Evolutionary conservation across 163 green algal genomes (phyloP).

Genomic region (Prototheca cutis): DNA sequence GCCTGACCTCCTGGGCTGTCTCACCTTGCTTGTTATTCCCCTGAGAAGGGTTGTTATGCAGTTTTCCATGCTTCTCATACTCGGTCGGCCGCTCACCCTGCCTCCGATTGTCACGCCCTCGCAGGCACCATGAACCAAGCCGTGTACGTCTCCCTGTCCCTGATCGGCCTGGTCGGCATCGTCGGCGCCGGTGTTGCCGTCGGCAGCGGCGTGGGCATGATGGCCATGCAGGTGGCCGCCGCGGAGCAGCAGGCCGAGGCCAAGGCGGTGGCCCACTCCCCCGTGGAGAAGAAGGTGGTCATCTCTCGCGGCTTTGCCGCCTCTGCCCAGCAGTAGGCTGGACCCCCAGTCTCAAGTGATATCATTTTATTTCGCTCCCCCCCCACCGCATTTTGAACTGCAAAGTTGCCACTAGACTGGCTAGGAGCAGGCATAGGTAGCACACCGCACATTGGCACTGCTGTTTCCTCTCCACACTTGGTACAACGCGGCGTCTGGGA

Average conservation of each 20-base stretch:
- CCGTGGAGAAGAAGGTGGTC: conserved; percentile 17
- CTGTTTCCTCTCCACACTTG: too few relatives aligned
- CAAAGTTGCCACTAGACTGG: too few relatives aligned
- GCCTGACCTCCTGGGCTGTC: too few relatives aligned
- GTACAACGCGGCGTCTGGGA: too few relatives aligned
- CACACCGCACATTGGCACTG: too few relatives aligned
- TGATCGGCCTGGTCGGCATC: conserved; percentile 33
- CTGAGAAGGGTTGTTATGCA: too few relatives aligned
- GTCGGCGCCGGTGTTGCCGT: conserved; percentile 47
- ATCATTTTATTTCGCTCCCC: too few relatives aligned
- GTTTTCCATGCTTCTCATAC: too few relatives aligned
- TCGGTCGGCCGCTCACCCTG: background rate
- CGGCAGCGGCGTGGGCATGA: conserved; percentile 33
- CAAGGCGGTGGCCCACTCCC: conserved; percentile 17
- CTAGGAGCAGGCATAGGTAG: too few relatives aligned
- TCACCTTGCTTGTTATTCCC: too few relatives aligned
- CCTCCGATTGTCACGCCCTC: background rate
- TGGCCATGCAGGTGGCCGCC: conserved; percentile 18
- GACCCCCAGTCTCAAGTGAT: too few relatives aligned
- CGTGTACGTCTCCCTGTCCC: conserved; percentile 29
- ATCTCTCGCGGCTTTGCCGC: conserved; percentile 28
- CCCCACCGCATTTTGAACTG: too few relatives aligned
- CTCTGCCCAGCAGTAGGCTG: conserved; percentile 11
- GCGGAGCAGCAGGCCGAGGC: conserved; percentile 21
- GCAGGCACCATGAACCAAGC: conserved; percentile 21